These are phyloP conservation scores for Botrytis cinerea DNA, from an alignment of 2,329 filamentous ascomycete genomes.

Conservation along the genomic window DNA sequence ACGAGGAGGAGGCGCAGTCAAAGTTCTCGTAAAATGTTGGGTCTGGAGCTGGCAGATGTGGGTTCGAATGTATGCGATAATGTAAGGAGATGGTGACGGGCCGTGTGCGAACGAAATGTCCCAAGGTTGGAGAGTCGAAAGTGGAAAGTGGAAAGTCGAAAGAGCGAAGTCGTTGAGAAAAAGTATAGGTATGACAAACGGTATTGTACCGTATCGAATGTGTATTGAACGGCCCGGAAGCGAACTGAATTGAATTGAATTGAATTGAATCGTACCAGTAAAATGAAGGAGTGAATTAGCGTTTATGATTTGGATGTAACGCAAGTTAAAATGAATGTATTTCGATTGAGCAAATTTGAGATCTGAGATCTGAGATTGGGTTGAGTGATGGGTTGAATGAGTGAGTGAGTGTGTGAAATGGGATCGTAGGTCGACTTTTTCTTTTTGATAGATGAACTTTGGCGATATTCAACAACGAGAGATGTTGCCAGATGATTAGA, in stretches of 20 bases:
- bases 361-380: neutral
- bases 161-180: conserved; percentile 3
- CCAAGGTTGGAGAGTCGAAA: neutral
- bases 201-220: neutral
- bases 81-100: conserved; percentile 21
- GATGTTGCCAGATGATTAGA: neutral
- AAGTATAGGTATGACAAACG: neutral
- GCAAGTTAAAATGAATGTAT: conserved; percentile 2
- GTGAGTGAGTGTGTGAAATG: neutral
- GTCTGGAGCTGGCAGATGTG: conserved; percentile 12
- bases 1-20: conserved; percentile 23
- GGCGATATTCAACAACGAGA: conserved; percentile 1
- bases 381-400: neutral
- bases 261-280: neutral
- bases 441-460: neutral
- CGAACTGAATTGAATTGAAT: neutral
- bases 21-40: conserved; percentile 17
- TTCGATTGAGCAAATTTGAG: neutral
- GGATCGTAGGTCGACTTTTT: neutral
- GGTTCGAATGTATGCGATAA: conserved; percentile 19
- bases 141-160: neutral
- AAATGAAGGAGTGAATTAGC: conserved; percentile 11
- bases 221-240: neutral
- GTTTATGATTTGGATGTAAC: conserved; percentile 4
- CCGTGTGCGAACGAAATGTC: neutral